Conservation (phyloP, 148 eudicot genomes). For the Camellia lanceoleosa region DNA sequence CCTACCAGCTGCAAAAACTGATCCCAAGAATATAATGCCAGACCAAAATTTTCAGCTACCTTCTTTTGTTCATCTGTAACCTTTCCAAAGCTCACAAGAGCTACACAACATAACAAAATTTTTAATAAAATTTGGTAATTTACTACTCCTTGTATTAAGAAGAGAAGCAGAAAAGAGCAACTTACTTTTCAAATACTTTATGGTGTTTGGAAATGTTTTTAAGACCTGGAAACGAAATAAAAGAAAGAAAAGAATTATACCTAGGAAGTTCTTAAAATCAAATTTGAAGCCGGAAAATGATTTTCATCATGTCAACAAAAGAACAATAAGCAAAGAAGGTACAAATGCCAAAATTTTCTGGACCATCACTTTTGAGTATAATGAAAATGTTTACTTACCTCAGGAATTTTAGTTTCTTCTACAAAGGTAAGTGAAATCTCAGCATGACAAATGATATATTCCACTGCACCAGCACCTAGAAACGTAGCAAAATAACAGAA, state of each 20-base stretch:
- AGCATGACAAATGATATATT: slow-evolving; percentile 84
- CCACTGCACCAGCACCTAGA: slow-evolving; percentile 90
- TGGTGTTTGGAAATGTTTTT: slow-evolving; percentile 51
- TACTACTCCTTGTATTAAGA: background rate
- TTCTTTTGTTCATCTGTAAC: slow-evolving; percentile 42
- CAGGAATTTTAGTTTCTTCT: slow-evolving; percentile 77
- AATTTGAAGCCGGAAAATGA: background rate
- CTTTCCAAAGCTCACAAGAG: slow-evolving; percentile 67
- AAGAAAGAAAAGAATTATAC: background rate
- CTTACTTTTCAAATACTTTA: slow-evolving; percentile 57
- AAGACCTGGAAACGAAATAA: slow-evolving; percentile 37
- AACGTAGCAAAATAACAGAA: background rate
- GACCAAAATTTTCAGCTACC: slow-evolving; percentile 32
- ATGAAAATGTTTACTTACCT: slow-evolving; percentile 35
- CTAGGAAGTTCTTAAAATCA: background rate
- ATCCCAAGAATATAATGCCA: slow-evolving; percentile 60
- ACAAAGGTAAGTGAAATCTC: slow-evolving; percentile 73
- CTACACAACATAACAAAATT: slow-evolving; percentile 26
- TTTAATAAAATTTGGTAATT: background rate
- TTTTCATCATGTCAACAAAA: background rate
- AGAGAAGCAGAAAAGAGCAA: slow-evolving; percentile 6
- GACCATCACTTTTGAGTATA: slow-evolving; percentile 3
- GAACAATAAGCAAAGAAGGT: background rate
- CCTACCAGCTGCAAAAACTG: slow-evolving; percentile 55
- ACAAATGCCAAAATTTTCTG: background rate